These are phyloP conservation scores for Ceratocystis variospora DNA, from an alignment of 2,329 filamentous ascomycete genomes.

Conservation along the genomic window DNA sequence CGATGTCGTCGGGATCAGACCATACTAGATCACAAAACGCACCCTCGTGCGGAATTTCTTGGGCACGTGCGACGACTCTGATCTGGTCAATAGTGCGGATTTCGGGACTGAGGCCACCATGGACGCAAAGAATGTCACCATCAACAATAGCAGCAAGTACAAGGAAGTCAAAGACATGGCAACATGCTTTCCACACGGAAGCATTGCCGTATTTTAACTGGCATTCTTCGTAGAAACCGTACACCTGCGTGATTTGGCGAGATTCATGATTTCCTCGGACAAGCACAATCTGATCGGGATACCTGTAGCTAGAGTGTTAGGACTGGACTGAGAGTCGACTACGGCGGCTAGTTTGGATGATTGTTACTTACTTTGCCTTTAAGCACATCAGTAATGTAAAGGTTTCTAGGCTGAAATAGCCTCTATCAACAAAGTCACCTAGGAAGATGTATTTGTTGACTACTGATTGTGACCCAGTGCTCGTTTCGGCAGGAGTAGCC, in stretches of 20 bases:
- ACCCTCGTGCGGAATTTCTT: conserved; percentile 95
- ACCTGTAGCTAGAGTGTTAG: conserved; percentile 44
- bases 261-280: conserved; percentile 98
- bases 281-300: conserved; percentile 86
- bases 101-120: conserved; percentile 76
- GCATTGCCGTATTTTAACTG: conserved; percentile 96
- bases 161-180: conserved; percentile 97
- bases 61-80: conserved; percentile 91
- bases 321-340: neutral
- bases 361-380: conserved; percentile 48
- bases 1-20: conserved; percentile 94
- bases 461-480: conserved; percentile 33
- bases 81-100: conserved; percentile 99
- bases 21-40: conserved; percentile 97
- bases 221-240: conserved; percentile 98
- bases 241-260: conserved; percentile 92
- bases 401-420: conserved; percentile 94
- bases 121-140: conserved; percentile 94
- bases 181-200: conserved; percentile 99
- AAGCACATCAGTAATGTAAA: conserved; percentile 94
- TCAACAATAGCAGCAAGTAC: conserved; percentile 95
- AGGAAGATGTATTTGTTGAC: conserved; percentile 46
- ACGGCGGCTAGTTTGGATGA: neutral
- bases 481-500: conserved; percentile 26
- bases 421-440: conserved; percentile 94